A percentile compares a stretch with the other conserved stretches of the same genome.
These are phyloP conservation scores for Beauveria medogensis DNA, from an alignment of 2,329 filamentous ascomycete species.

Conservation along the genomic window DNA sequence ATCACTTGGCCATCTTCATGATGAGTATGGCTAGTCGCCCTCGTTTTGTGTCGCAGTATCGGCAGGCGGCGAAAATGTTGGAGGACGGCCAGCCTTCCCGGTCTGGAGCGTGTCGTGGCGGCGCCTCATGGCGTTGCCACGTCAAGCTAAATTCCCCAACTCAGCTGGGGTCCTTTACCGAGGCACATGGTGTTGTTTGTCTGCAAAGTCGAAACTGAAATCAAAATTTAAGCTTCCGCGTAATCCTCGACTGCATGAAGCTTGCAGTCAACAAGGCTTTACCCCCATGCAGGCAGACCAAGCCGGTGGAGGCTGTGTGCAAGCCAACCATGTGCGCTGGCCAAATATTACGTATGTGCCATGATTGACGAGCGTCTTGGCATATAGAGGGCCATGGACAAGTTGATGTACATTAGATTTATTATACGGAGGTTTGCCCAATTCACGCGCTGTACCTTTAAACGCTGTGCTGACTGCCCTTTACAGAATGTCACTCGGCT, in stretches of 20 bases:
- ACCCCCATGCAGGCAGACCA: neutral
- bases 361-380: neutral
- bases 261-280: neutral
- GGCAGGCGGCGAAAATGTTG: neutral
- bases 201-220: neutral
- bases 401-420: neutral
- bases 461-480: neutral
- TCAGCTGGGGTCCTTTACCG: no score
- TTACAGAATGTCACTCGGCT: slow-evolving; percentile 30
- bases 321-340: neutral
- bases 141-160: neutral
- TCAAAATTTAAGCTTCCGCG: neutral
- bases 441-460: neutral
- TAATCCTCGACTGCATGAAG: neutral
- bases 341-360: neutral
- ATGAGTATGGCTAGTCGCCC: neutral
- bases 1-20: neutral
- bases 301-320: neutral
- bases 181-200: no score
- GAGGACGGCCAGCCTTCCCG: neutral
- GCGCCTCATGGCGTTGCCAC: neutral
- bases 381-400: neutral
- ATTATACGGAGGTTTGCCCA: neutral
- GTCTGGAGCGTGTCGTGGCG: neutral
- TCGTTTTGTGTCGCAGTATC: neutral